Conservation (phyloP, 176 grass and related monocot species). For the Aegilops longissima region DNA sequence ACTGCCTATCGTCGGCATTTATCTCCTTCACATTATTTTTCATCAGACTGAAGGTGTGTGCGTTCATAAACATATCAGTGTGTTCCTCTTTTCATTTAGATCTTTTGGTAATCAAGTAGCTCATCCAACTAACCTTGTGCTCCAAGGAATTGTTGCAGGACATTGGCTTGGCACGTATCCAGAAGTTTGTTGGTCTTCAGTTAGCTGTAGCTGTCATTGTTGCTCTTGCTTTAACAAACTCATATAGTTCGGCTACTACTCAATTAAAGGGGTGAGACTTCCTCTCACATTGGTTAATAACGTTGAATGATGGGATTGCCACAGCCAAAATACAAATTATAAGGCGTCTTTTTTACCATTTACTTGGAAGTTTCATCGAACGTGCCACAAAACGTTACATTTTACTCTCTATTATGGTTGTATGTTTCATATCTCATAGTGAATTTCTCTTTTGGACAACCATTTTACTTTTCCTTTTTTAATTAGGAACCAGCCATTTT, state of each 20-base stretch:
- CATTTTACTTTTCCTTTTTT: neutral
- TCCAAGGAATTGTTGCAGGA: slow-evolving; percentile 44
- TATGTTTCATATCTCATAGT: neutral
- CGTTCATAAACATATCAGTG: neutral
- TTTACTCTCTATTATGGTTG: neutral
- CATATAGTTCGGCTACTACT: slow-evolving; percentile 60
- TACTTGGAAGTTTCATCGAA: neutral
- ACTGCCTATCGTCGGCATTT: slow-evolving; percentile 76
- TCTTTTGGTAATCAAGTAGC: neutral
- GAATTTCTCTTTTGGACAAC: neutral
- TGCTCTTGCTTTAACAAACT: slow-evolving; percentile 69
- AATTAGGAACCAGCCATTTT: neutral
- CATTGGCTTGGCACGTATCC: slow-evolving; percentile 65
- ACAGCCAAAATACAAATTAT: neutral
- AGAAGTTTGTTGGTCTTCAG: slow-evolving; percentile 72
- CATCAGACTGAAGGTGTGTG: slow-evolving; percentile 74
- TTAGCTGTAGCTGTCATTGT: slow-evolving; percentile 64
- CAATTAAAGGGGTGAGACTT: slow-evolving; percentile 55
- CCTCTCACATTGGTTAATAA: slow-evolving; percentile 8
- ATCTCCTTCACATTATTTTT: slow-evolving; percentile 84
- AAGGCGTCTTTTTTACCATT: neutral
- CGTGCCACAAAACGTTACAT: neutral
- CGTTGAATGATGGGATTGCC: neutral
- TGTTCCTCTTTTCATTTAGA: neutral
- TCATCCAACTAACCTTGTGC: slow-evolving; percentile 2